These are phyloP conservation scores for Pseudogymnoascus sp. DNA, from an alignment of 2,329 filamentous ascomycete species.

Conservation along the genomic window DNA sequence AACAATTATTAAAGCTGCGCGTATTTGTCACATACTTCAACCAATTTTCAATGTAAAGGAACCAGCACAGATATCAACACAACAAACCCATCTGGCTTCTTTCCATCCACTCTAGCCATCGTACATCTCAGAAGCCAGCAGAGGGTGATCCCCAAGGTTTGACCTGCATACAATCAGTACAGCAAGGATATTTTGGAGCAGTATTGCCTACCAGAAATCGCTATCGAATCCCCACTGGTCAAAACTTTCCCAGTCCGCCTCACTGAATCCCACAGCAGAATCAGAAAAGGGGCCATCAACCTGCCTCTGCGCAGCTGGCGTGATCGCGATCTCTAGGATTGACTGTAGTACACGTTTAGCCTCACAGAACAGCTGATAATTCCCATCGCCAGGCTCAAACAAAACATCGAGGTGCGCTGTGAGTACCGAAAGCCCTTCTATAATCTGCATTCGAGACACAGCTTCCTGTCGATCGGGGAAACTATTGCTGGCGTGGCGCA, in stretches of 20 bases:
- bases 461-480: neutral
- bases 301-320: neutral
- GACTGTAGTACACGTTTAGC: neutral
- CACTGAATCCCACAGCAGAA: neutral
- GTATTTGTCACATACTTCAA: too few species aligned
- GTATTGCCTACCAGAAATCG: neutral
- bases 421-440: neutral
- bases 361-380: neutral
- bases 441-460: neutral
- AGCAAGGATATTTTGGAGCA: neutral
- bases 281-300: neutral
- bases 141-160: neutral
- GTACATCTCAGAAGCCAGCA: neutral
- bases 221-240: neutral
- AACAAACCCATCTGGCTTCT: neutral
- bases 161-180: neutral
- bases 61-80: too few species aligned
- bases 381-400: neutral
- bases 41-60: too few species aligned
- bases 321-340: neutral
- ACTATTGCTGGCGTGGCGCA: neutral
- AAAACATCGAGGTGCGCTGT: neutral
- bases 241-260: neutral
- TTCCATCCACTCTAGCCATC: neutral
- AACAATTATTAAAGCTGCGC: too few species aligned